Evolutionary conservation across 257 asterid species (phyloP).

Genomic region (Solanum lignicaule): DNA sequence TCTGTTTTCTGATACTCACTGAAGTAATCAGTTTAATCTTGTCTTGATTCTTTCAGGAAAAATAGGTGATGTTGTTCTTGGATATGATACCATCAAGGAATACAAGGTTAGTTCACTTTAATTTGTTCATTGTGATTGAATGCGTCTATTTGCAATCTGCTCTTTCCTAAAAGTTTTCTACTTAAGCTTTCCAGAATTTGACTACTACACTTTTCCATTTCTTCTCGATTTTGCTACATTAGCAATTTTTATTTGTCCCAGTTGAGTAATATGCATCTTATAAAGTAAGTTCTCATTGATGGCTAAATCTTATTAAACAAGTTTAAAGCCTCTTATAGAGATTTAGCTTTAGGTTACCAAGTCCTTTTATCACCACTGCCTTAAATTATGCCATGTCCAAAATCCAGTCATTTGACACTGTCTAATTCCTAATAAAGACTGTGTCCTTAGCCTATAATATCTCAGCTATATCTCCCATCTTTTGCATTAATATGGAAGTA

Average conservation of each 20-base stretch:
- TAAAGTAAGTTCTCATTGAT: background rate
- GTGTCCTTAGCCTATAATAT: background rate
- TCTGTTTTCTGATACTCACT: too few relatives aligned
- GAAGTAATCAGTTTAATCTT: background rate
- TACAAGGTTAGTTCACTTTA: slow-evolving; percentile 31
- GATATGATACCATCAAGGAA: slow-evolving; percentile 50
- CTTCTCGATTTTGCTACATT: background rate
- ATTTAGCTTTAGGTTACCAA: background rate
- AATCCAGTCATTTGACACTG: background rate
- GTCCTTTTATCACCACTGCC: background rate
- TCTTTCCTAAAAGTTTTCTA: background rate
- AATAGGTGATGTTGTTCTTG: slow-evolving; percentile 69
- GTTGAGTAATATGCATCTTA: background rate
- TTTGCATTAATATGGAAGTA: background rate
- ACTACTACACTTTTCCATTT: background rate
- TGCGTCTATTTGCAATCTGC: background rate
- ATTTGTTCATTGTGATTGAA: background rate
- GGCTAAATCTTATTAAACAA: background rate
- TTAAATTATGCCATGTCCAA: too few relatives aligned
- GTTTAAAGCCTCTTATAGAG: background rate
- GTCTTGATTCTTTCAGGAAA: slow-evolving; percentile 16
- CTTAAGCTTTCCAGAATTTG: background rate
- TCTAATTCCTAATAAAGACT: background rate
- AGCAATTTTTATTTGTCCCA: background rate
- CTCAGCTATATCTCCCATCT: background rate